phyloP scores from a whole-genome alignment of 257 asterid species.

The Ligustrum vulgare region DNA sequence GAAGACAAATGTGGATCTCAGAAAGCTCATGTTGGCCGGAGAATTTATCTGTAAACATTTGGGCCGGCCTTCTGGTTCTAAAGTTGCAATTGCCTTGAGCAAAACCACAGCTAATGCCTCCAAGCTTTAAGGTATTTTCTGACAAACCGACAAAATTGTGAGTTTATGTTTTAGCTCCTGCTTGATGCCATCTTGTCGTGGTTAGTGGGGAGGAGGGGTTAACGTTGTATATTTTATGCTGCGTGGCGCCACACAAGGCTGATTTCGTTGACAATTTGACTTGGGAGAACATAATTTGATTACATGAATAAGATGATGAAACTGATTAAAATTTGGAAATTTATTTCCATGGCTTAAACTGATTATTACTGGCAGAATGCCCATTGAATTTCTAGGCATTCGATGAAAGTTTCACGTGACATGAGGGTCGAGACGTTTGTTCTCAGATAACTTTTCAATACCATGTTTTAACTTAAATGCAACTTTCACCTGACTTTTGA shows the following conservation, averaged over 20 bases:
- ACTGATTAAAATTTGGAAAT: background rate
- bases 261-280: background rate
- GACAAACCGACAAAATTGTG: background rate
- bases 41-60: conserved; percentile 74
- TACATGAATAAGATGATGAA: background rate
- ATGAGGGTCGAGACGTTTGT: background rate
- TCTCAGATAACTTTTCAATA: background rate
- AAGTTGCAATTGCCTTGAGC: conserved; percentile 73
- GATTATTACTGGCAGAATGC: background rate
- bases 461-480: conserved; percentile 10
- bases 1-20: conserved; percentile 69
- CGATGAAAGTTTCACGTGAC: background rate
- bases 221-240: background rate
- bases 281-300: background rate
- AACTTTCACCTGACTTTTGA: conserved; percentile 1
- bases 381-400: background rate
- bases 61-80: conserved; percentile 75
- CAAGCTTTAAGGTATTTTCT: conserved; percentile 55
- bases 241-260: background rate
- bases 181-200: background rate
- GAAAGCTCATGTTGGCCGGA: conserved; percentile 73
- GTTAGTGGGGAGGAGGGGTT: background rate
- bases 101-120: conserved; percentile 51
- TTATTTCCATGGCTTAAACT: background rate
- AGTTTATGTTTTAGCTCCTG: background rate